Base-by-base conservation (phyloP, 768 basidiomycete genomes). In the Lentinula boryana region DNA sequence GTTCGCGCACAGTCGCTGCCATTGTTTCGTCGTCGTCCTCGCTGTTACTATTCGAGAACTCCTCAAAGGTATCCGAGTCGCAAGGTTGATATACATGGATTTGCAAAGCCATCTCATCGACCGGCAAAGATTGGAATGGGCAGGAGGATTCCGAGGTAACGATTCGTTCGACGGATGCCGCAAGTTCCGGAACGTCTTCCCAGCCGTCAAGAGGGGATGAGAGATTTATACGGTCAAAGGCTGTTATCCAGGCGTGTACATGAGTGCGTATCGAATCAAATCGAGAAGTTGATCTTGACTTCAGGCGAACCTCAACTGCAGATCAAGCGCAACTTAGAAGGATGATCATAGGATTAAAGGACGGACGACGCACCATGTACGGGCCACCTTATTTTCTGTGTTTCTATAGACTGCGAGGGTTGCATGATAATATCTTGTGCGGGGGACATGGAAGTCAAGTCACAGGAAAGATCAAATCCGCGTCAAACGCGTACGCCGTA, bases 71-170 rank as follows among this genome's bases (percentile, higher is more conserved):
- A 62, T 90, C 87, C 1, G 78, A 74, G 60, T 89, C 85, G 0
- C 81, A 81, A 9, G 90, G 87, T 62, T 94, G 88, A 69, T 98
- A 99, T 13, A 97, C 85, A 68, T 99, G 92, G 58, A 97, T 85
- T 64, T 91, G 84, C 40, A 95, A 79, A 7, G 74, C 72, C 56
- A 85, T 80, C 61, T 88, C 82, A 18, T 82, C 80, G 56, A 88
- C 70, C 2, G 81, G 77, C 40, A 86, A 77, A 10, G 75, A 77
- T 21, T 74, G 72, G 12, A 77, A 76, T n/a, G 84, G 79, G 71
- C 83, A 87, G 54, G 86, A 69, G 1, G 84, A 85, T 70, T 89
- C 95, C 8, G 88, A 86, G 9, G 88, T 84, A 6, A 77, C 73
- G 58, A 98, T 89, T 52, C 78, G 80, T 60, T 96, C 91, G 43